A percentile compares a stretch with the other conserved stretches of the same genome.
phyloP scores from a whole-genome alignment of 345 rosid species.

The Arabis hirsuta region DNA sequence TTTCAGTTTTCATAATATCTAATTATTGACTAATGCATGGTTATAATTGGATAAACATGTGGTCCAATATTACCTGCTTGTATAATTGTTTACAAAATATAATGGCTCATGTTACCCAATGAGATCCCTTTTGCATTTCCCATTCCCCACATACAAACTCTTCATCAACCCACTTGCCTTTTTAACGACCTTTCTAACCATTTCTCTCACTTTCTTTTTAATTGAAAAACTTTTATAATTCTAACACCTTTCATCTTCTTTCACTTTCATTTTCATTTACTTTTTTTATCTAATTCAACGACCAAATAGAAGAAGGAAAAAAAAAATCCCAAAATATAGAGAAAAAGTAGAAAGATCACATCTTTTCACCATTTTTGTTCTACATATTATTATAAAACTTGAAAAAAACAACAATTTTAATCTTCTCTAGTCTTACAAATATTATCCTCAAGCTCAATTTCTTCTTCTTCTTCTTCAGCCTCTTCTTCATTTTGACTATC shows the following conservation, averaged over 20 bases:
- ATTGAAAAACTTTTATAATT: constrained; percentile 10
- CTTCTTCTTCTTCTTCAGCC: constrained; percentile 42
- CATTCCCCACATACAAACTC: constrained; percentile 43
- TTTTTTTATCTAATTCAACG: constrained; percentile 17
- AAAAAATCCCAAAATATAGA: background rate
- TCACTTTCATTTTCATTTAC: constrained; percentile 18
- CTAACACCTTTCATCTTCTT: background rate
- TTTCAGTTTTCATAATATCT: background rate
- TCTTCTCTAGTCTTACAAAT: constrained; percentile 46
- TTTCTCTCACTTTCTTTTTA: background rate
- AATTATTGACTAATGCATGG: constrained; percentile 20
- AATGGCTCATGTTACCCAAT: constrained; percentile 28
- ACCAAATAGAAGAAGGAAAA: background rate
- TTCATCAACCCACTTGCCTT: constrained; percentile 26
- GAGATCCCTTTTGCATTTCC: constrained; percentile 36
- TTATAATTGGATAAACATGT: constrained; percentile 21
- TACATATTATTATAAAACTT: constrained; percentile 19
- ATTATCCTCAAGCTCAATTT: constrained; percentile 46
- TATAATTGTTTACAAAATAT: background rate
- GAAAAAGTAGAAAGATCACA: constrained; percentile 1
- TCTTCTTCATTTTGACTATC: constrained; percentile 59
- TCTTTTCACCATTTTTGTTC: constrained; percentile 18
- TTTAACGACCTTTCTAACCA: constrained; percentile 9
- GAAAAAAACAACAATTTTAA: background rate
- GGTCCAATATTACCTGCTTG: constrained; percentile 18